These are phyloP conservation scores for Leishmania arabica DNA, from an alignment of 208 protist species.

Conservation along the genomic window DNA sequence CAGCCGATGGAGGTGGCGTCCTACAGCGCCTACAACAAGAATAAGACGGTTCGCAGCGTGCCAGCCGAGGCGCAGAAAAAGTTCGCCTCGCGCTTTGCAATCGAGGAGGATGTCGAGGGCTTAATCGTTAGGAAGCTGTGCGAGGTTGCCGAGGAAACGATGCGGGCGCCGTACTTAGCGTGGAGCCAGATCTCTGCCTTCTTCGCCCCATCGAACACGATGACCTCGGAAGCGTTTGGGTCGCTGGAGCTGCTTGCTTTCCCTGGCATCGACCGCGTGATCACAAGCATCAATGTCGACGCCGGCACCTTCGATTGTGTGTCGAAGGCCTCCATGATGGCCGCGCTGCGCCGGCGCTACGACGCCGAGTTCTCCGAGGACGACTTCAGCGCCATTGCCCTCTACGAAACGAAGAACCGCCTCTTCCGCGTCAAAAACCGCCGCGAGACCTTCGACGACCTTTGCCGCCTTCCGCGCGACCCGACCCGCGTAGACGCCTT, in stretches of 20 bases:
- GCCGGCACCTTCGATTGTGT: slow-evolving; percentile 73
- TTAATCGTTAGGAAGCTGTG: slow-evolving; percentile 68
- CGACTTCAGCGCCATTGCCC: slow-evolving; percentile 38
- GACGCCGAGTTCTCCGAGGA: slow-evolving; percentile 37
- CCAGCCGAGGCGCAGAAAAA: slow-evolving; percentile 41
- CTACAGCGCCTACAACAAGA: slow-evolving; percentile 26
- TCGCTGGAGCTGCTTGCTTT: slow-evolving; percentile 86
- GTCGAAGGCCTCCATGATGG: slow-evolving; percentile 52
- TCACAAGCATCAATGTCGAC: slow-evolving; percentile 75
- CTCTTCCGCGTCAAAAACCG: slow-evolving; percentile 38
- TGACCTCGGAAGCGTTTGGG: slow-evolving; percentile 76
- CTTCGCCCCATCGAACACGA: slow-evolving; percentile 42
- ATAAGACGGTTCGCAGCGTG: slow-evolving; percentile 18
- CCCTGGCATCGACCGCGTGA: slow-evolving; percentile 80
- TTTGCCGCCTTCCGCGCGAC: slow-evolving; percentile 34
- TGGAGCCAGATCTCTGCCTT: slow-evolving; percentile 90
- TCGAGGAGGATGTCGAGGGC: slow-evolving; percentile 83
- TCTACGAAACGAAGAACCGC: slow-evolving; percentile 42
- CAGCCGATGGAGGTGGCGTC: slow-evolving; percentile 23
- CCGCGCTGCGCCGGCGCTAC: slow-evolving; percentile 32
- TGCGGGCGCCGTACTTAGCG: slow-evolving; percentile 84
- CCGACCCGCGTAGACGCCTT: slow-evolving; percentile 31
- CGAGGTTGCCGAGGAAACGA: slow-evolving; percentile 49
- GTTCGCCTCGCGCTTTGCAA: slow-evolving; percentile 57
- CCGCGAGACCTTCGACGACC: slow-evolving; percentile 33